Evolutionary conservation across 345 rosid species (phyloP), one percentile per base, ranked within the genome.

Genomic region (Leavenworthia alabamica): DNA sequence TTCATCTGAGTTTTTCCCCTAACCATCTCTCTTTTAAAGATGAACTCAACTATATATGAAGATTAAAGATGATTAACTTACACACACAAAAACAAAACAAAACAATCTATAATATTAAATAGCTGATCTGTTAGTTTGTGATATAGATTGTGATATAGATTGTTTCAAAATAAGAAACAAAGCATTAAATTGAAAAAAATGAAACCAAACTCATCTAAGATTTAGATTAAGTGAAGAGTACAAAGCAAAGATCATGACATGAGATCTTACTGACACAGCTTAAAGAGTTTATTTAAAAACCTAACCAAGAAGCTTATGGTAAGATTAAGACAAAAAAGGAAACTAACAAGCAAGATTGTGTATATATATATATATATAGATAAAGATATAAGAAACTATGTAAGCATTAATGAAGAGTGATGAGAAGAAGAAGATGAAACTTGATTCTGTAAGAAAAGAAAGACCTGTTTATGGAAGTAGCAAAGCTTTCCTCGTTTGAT

Each of bases 1-100:
- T 77, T 81, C 93, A 86, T 78, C 70, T 86, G 85, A 4, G 89
- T 86, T 72, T 83, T 86, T 10, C 84, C 85, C 73, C 93, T 80
- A 79, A 83, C 93, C 93, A 86, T 86, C 8, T 71, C 6, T n/a
- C n/a, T n/a, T n/a, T n/a, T n/a, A n/a, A n/a, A n/a, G n/a, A n/a
- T n/a, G n/a, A n/a, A n/a, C n/a, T n/a, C n/a, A n/a, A n/a, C n/a
- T n/a, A n/a, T n/a, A n/a, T n/a, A n/a, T n/a, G n/a, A n/a, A n/a
- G n/a, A n/a, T n/a, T n/a, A n/a, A 24, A 29, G 27, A 33, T 43
- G 53, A 50, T 46, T 29, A 40, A 71, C 43, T 57, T n/a, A n/a
- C n/a, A n/a, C n/a, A 64, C 36, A 48, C 61, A 26, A 50, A 72
- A 58, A 50, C 68, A 53, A 71, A 56, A 63, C 52, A 40, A 20